Conservation (phyloP, 1,284 basidiomycete genomes). For the Boletellus sp. region DNA sequence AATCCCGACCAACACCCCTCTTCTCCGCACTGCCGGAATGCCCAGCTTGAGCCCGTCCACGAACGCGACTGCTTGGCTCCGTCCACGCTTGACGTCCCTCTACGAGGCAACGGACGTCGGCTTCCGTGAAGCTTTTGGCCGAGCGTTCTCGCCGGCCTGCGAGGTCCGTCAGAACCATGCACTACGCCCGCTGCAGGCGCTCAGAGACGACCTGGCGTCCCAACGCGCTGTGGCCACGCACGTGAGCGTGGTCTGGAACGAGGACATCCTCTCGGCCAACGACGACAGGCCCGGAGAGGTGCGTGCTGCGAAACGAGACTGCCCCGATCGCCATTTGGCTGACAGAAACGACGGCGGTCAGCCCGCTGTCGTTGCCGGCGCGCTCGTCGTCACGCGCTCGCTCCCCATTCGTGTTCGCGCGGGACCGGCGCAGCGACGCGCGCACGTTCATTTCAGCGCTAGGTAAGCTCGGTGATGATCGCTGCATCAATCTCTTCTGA, state of each 20-base stretch:
- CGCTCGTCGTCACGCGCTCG: conserved; percentile 40
- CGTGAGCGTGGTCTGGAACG: conserved; percentile 35
- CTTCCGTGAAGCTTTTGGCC: conserved; percentile 25
- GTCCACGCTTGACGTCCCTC: conserved; percentile 25
- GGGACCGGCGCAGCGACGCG: conserved; percentile 37
- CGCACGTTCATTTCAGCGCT: conserved; percentile 41
- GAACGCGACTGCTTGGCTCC: conserved; percentile 22
- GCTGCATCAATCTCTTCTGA: not conserved
- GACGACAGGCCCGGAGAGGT: conserved; percentile 20
- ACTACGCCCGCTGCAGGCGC: conserved; percentile 25
- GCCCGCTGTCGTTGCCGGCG: conserved; percentile 41
- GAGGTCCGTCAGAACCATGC: conserved; percentile 36
- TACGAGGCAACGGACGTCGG: conserved; percentile 25
- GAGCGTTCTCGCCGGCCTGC: conserved; percentile 34
- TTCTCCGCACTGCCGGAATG: not conserved
- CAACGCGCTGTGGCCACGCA: conserved; percentile 16
- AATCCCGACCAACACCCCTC: not conserved
- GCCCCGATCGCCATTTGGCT: too few relatives aligned
- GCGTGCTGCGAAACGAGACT: conserved; percentile 5
- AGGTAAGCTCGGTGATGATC: conserved; percentile 32
- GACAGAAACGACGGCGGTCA: conserved; percentile 12
- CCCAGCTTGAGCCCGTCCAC: not conserved
- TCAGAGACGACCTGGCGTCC: conserved; percentile 27
- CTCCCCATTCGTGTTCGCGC: conserved; percentile 45
- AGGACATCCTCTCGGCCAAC: conserved; percentile 31